These are phyloP conservation scores for Amanita pseudoporphyria DNA, from an alignment of 768 basidiomycete genomes.

Conservation along the genomic window DNA sequence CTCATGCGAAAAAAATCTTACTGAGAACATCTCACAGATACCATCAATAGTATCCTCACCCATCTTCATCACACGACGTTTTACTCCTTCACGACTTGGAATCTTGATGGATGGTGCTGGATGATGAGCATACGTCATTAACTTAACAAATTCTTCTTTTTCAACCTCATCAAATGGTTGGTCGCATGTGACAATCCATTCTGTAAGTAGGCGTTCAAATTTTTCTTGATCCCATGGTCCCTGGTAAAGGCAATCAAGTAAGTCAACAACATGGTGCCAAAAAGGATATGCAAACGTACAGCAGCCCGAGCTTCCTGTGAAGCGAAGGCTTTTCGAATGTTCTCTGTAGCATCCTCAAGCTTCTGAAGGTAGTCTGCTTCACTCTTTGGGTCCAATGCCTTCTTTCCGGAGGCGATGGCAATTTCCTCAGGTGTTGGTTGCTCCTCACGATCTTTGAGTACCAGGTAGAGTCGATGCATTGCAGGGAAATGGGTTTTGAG, in stretches of 20 bases:
- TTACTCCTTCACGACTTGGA: not conserved
- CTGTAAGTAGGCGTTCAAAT: not conserved
- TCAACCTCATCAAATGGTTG: slow-evolving; percentile 6
- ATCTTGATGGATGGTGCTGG: not conserved
- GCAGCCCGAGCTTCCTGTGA: not conserved
- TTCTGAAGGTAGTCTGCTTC: not conserved
- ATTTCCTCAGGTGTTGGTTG: not conserved
- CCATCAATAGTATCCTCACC: slow-evolving; percentile 12
- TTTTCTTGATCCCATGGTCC: too few relatives aligned
- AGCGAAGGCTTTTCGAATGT: not conserved
- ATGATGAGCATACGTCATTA: slow-evolving; percentile 1
- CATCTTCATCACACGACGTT: too few relatives aligned
- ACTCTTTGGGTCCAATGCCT: not conserved
- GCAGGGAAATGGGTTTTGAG: not conserved
- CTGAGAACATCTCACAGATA: too few relatives aligned
- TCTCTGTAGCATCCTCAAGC: not conserved
- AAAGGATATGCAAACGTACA: not conserved
- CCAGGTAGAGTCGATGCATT: not conserved
- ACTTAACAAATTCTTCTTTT: not conserved
- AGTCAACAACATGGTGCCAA: not conserved
- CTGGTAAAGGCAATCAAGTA: not conserved
- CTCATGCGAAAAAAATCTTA: too few relatives aligned
- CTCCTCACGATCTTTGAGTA: not conserved
- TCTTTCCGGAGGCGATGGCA: too few relatives aligned
- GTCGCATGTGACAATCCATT: slow-evolving; percentile 5